Evolutionary conservation across 2,329 filamentous ascomycete species (phyloP), one percentile per base, ranked within the genome.

Genomic region (Colletotrichum somersetense): DNA sequence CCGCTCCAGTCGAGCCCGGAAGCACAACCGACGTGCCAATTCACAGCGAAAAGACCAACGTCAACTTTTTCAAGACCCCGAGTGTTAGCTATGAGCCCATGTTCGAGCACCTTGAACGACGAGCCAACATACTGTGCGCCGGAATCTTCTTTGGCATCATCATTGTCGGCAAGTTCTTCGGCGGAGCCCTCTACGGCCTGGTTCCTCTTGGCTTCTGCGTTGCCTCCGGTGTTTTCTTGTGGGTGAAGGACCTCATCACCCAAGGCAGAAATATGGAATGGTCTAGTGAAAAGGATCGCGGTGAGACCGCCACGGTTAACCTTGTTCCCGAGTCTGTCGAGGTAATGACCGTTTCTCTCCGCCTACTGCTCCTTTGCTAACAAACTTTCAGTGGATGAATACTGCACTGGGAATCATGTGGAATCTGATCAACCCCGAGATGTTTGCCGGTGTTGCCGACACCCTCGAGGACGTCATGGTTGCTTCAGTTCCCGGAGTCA

Each of bases 11-110:
- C 26, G 91, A 91, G 20, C 88, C 91, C 69, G 94, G 94, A 33
- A 90, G 92, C 44, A 98, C 96, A 0, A 95, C 94, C 35, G 96
- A 98, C 81, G 95, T 98, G 1, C 96, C 96, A 3, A 97, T 98
- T 71, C 93, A 95, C 78, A 96, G 95, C 77, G 96, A 98, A 80
- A 98, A 96, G 87, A 98, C 96, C 4, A 98, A 97, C 74, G 91
- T 98, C 23, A 88, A 98, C 40, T 98, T 98, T 82, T 96, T 98
- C 81, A 96, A 96, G 20, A 98, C 96, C 0, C 96, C 96, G 0
- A 93, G 92, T 0, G 89, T 97, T 75, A 94, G 92, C 83, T 97
- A 94, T 79, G 94, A 97, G 81, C 94, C 95, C 5, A 97, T 95
- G 88, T 98, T 93, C 79, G 89, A 86, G 26, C 82, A 89, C 16